These are phyloP conservation scores for Epithemia pelagica DNA, from an alignment of 108 stramenopile species.

Conservation along the genomic window DNA sequence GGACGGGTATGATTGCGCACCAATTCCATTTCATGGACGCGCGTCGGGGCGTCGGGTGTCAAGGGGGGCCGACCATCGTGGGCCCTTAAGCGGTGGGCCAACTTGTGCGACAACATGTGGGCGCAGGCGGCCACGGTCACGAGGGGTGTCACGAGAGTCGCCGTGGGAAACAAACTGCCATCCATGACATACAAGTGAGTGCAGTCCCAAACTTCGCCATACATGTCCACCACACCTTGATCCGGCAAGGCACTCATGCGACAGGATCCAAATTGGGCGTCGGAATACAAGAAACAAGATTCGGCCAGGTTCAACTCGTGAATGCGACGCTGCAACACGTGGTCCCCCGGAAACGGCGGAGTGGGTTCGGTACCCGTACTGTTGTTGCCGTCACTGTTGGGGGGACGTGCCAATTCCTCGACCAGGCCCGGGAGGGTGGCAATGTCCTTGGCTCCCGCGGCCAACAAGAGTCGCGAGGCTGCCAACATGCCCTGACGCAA, in stretches of 20 bases:
- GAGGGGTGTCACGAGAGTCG: conserved; percentile 57
- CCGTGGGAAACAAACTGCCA: conserved; percentile 48
- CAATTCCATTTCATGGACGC: not conserved
- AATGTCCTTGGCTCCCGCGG: not conserved
- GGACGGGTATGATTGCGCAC: not conserved
- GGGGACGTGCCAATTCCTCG: not conserved
- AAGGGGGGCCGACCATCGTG: not conserved
- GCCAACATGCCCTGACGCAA: not conserved
- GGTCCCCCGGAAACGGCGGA: too few species aligned
- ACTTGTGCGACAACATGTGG: conserved; percentile 9
- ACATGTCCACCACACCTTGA: conserved; percentile 32
- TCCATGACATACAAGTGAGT: conserved; percentile 53
- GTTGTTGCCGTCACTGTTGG: not conserved
- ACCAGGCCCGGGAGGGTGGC: not conserved
- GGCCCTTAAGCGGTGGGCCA: conserved; percentile 3
- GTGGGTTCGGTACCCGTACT: not conserved
- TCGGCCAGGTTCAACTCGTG: not conserved
- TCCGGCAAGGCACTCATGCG: conserved; percentile 31
- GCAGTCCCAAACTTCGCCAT: conserved; percentile 53
- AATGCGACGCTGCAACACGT: not conserved
- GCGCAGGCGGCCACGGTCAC: conserved; percentile 24
- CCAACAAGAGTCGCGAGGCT: not conserved
- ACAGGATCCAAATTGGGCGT: conserved; percentile 58
- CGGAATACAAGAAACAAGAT: conserved; percentile 23
- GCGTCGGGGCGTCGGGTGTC: not conserved